Conservation (phyloP, 2,329 filamentous ascomycete genomes). For the Ophiocordyceps robertsii region DNA sequence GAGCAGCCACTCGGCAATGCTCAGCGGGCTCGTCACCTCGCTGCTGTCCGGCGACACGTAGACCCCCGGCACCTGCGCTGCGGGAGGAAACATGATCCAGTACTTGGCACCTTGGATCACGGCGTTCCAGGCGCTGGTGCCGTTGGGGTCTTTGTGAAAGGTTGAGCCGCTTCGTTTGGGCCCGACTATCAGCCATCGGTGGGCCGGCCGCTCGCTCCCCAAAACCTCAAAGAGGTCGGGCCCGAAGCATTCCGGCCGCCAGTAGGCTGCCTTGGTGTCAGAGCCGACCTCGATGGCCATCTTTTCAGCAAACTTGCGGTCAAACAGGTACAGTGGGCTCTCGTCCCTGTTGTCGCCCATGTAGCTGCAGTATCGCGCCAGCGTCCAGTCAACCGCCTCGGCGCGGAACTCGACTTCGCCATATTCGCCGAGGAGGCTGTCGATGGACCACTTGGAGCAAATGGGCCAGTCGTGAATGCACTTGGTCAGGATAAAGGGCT, state of each 20-base stretch:
- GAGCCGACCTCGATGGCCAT: slow-evolving; percentile 57
- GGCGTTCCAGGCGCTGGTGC: slow-evolving; percentile 81
- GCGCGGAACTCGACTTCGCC: slow-evolving; percentile 62
- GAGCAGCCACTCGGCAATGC: slow-evolving; percentile 93
- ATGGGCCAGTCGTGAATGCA: slow-evolving; percentile 75
- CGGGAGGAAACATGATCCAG: slow-evolving; percentile 95
- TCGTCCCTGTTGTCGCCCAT: slow-evolving; percentile 72
- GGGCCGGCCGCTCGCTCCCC: slow-evolving; percentile 65
- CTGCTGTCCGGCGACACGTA: slow-evolving; percentile 81
- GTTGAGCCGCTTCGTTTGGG: slow-evolving; percentile 80
- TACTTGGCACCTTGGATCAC: slow-evolving; percentile 85
- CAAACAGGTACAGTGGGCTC: slow-evolving; percentile 85
- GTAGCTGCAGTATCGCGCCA: slow-evolving; percentile 70
- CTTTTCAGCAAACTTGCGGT: slow-evolving; percentile 74
- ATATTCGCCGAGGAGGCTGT: slow-evolving; percentile 52
- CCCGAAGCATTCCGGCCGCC: slow-evolving; percentile 72
- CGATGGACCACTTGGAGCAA: slow-evolving; percentile 59
- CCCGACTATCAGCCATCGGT: slow-evolving; percentile 86
- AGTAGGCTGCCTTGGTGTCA: slow-evolving; percentile 46
- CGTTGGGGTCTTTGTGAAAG: slow-evolving; percentile 77
- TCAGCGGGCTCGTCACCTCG: slow-evolving; percentile 86
- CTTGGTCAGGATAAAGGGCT: slow-evolving; percentile 74
- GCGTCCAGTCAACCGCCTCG: slow-evolving; percentile 86
- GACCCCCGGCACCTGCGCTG: slow-evolving; percentile 69
- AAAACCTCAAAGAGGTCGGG: slow-evolving; percentile 75